These are phyloP conservation scores for Irpex lacteus DNA, from an alignment of 1,284 basidiomycete species.

Conservation along the genomic window DNA sequence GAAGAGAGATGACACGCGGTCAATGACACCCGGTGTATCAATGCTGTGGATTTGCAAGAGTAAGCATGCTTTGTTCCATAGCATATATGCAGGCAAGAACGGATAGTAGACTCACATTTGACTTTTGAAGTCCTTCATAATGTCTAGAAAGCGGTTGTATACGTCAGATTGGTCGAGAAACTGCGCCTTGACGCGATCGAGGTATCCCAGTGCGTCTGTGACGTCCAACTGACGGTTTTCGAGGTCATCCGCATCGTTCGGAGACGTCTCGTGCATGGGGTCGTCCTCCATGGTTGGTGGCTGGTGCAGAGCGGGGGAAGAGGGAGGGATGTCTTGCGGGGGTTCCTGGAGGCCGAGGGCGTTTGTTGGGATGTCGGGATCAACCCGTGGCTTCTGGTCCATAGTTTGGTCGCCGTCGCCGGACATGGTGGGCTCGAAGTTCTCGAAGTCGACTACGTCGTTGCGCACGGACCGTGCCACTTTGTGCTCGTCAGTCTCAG, in stretches of 20 bases:
- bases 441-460: neutral
- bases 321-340: neutral
- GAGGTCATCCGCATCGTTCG: neutral
- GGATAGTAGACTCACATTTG: slow-evolving; percentile 59
- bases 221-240: slow-evolving; percentile 63
- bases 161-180: slow-evolving; percentile 88
- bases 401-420: slow-evolving; percentile 6
- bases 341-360: neutral
- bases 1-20: slow-evolving; percentile 92
- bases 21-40: slow-evolving; percentile 96
- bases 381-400: neutral
- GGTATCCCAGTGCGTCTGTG: slow-evolving; percentile 90
- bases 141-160: slow-evolving; percentile 94
- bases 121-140: slow-evolving; percentile 98
- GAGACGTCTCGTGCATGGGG: neutral
- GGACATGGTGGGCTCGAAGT: slow-evolving; percentile 8
- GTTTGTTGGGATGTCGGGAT: neutral
- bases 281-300: neutral
- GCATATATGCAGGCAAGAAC: neutral
- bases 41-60: slow-evolving; percentile 55
- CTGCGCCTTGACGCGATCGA: slow-evolving; percentile 90
- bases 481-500: neutral
- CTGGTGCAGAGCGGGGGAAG: neutral
- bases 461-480: slow-evolving; percentile 1
- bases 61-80: neutral